Evolutionary conservation across 345 rosid species (phyloP).

Genomic region (Rhodamnia argentea): DNA sequence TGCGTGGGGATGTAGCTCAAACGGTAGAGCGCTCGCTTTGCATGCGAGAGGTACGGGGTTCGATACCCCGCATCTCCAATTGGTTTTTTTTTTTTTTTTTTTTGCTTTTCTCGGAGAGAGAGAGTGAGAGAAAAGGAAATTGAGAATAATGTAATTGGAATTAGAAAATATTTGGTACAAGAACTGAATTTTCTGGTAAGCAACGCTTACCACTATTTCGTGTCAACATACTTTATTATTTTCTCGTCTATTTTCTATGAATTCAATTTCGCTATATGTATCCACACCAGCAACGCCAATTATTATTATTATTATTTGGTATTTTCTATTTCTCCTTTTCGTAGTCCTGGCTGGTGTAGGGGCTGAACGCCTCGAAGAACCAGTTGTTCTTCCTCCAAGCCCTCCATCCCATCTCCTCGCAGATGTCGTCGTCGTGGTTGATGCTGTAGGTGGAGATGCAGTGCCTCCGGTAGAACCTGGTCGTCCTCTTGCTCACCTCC

Average conservation of each 20-base stretch:
- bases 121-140: not conserved
- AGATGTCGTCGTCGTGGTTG: slow-evolving; percentile 71
- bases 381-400: slow-evolving; percentile 58
- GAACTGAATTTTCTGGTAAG: not conserved
- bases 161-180: not conserved
- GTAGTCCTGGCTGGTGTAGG: slow-evolving; percentile 60
- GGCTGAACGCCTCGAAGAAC: slow-evolving; percentile 68
- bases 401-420: slow-evolving; percentile 74
- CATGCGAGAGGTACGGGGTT: slow-evolving; percentile 38
- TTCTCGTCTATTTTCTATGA: not conserved
- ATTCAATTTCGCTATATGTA: not conserved
- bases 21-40: slow-evolving; percentile 47
- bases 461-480: slow-evolving; percentile 72
- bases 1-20: slow-evolving; percentile 37
- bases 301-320: not conserved
- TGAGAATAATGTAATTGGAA: not conserved
- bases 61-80: slow-evolving; percentile 37
- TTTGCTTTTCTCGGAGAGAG: not conserved
- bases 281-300: not conserved
- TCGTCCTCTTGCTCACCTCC: slow-evolving; percentile 44
- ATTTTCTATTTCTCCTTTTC: not conserved
- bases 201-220: not conserved
- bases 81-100: not conserved
- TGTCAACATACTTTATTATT: not conserved
- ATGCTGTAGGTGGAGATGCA: slow-evolving; percentile 91